Conservation (phyloP, 768 basidiomycete species). For the Leucosporidium yakuticum region DNA sequence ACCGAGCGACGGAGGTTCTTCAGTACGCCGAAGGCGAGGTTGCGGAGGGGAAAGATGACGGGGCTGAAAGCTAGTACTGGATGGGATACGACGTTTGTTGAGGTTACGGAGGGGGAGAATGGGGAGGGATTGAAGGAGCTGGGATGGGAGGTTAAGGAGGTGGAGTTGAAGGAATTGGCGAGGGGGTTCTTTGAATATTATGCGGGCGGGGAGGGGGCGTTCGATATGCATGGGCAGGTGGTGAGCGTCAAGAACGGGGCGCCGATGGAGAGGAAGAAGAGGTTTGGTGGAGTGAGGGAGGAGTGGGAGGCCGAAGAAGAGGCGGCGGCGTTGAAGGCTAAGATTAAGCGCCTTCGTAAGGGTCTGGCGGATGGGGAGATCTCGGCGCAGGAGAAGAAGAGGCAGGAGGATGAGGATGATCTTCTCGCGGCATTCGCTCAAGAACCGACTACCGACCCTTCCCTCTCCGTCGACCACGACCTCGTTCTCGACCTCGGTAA, state of each 20-base stretch:
- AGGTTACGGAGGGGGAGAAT: slow-evolving; percentile 12
- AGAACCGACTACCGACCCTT: neutral
- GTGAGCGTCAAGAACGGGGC: slow-evolving; percentile 22
- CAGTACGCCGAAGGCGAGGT: slow-evolving; percentile 17
- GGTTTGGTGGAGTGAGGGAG: neutral
- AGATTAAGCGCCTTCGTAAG: neutral
- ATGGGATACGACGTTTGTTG: slow-evolving; percentile 32
- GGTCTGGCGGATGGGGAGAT: slow-evolving; percentile 8
- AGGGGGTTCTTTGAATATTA: slow-evolving; percentile 29
- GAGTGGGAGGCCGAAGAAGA: neutral
- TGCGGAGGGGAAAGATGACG: neutral
- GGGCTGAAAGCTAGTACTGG: slow-evolving; percentile 7
- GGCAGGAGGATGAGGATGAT: neutral
- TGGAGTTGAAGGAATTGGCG: slow-evolving; percentile 20
- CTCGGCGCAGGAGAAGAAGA: slow-evolving; percentile 3
- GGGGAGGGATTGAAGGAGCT: neutral
- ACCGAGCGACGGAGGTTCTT: slow-evolving; percentile 21
- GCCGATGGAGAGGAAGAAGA: slow-evolving; percentile 12
- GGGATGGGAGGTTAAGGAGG: neutral
- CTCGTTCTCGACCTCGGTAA: neutral
- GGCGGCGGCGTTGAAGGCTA: neutral
- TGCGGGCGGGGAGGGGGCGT: slow-evolving; percentile 1
- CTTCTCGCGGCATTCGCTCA: neutral
- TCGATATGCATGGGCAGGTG: slow-evolving; percentile 2
- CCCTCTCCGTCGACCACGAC: neutral